These are phyloP conservation scores for Medakamo hakoo DNA, from an alignment of 139 green algal species.

Conservation along the genomic window DNA sequence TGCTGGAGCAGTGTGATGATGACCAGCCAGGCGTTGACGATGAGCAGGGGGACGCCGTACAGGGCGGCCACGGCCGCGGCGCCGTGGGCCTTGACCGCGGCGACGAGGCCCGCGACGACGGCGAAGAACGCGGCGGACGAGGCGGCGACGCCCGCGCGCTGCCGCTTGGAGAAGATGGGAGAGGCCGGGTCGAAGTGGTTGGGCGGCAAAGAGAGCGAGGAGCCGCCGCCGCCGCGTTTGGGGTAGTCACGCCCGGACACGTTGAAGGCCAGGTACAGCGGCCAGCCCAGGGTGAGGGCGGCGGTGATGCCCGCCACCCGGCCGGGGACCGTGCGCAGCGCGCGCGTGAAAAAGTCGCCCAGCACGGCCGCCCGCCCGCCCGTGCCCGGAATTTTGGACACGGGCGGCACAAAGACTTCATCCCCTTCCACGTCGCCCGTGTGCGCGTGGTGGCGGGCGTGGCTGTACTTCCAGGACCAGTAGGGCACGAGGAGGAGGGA, in stretches of 20 bases:
- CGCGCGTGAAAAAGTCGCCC: no score
- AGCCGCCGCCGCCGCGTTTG: slow-evolving; percentile 19
- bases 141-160: slow-evolving; percentile 51
- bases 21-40: slow-evolving; percentile 80
- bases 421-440: slow-evolving; percentile 55
- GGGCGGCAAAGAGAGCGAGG: no score
- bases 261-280: slow-evolving; percentile 68
- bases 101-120: slow-evolving; percentile 28
- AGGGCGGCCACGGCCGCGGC: slow-evolving; percentile 50
- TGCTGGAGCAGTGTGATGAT: slow-evolving; percentile 72
- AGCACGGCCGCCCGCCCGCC: slow-evolving; percentile 1
- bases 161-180: slow-evolving; percentile 70
- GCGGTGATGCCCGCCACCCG: slow-evolving; percentile 32
- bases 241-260: slow-evolving; percentile 40
- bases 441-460: slow-evolving; percentile 76
- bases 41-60: slow-evolving; percentile 66
- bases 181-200: slow-evolving; percentile 79
- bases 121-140: slow-evolving; percentile 37
- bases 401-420: slow-evolving; percentile 72
- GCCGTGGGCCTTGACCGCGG: slow-evolving; percentile 23
- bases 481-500: slow-evolving; percentile 71
- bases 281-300: slow-evolving; percentile 60
- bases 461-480: slow-evolving; percentile 82
- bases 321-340: slow-evolving; percentile 8
- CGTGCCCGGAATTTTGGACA: slow-evolving; percentile 2